Base-by-base conservation (phyloP, 2,329 filamentous ascomycete species). In the Botrytis porri region DNA sequence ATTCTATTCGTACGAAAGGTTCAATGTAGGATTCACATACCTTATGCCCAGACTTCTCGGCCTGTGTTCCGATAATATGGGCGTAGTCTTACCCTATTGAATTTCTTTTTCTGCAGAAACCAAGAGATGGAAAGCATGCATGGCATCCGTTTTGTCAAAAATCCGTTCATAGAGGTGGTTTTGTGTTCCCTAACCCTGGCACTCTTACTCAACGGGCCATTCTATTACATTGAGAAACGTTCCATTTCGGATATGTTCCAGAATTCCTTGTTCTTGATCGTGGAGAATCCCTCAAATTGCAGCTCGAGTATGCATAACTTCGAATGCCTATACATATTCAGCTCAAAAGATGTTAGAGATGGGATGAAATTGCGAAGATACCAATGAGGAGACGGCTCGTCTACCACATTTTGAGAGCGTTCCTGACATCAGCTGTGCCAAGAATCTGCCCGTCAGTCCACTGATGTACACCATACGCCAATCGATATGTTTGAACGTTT, bases 341-440 rank as follows among this genome's bases (percentile, higher is more conserved):
- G 69, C 69, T 57, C 59, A 12, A 45, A 20, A 45, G 35, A 48
- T 66, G 35, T 37, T 12, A 12, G n/a, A 29, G 14, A 25, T 64
- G 48, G 69, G 41, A 51, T 64, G 37, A 60, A 29, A 14, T 29
- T 25, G 22, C n/a, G 20, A 32, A 37, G 35, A 57, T 18, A 43
- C 70, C 35, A 71, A 59, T 66, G 32, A 71, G 45, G 9, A 41
- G 45, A 57, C 61, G 37, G 43, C 61, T 66, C 70, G 70, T 57
- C 61, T 59, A 37, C 61, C 61, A 66, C 60, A 71, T 43, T 71
- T 65, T 20, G 60, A 71, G 41, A 48, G 10, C 7, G 61, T 71
- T 66, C 70, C 61, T 71, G 70, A 37, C 48, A 66, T 66, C 70
- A 71, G 70, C 45, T 57, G n/a, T 66, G 37, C 60, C 70, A 51